A percentile compares a stretch with the other conserved stretches of the same genome.
Evolutionary conservation across 768 basidiomycete genomes (phyloP).

Genomic region (Naganishia antarctica): DNA sequence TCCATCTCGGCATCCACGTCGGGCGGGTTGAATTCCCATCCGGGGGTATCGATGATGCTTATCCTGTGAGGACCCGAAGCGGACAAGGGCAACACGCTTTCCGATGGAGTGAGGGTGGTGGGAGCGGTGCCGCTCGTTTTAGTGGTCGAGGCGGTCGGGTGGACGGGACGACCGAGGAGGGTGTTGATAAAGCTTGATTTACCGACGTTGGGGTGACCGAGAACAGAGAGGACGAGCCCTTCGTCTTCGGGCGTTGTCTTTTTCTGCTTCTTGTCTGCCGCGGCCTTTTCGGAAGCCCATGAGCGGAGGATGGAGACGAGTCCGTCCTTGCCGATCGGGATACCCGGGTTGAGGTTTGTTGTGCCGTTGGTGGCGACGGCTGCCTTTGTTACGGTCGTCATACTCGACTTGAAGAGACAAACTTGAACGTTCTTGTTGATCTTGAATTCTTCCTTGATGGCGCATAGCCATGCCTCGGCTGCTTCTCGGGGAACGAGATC

Average conservation of each 20-base stretch:
- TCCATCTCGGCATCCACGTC: slow-evolving; percentile 48
- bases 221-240: slow-evolving; percentile 66
- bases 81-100: slow-evolving; percentile 58
- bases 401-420: slow-evolving; percentile 62
- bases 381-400: not conserved
- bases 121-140: slow-evolving; percentile 56
- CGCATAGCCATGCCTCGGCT: slow-evolving; percentile 62
- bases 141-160: slow-evolving; percentile 58
- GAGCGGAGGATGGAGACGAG: slow-evolving; percentile 32
- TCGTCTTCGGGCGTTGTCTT: slow-evolving; percentile 53
- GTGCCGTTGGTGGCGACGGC: not conserved
- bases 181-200: slow-evolving; percentile 84
- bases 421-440: slow-evolving; percentile 22
- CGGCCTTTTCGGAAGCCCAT: slow-evolving; percentile 39
- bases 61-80: slow-evolving; percentile 46
- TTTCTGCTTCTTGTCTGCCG: slow-evolving; percentile 22
- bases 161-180: slow-evolving; percentile 55
- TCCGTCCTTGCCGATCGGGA: slow-evolving; percentile 28
- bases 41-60: slow-evolving; percentile 79
- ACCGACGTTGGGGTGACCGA: slow-evolving; percentile 79
- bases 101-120: slow-evolving; percentile 67
- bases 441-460: slow-evolving; percentile 56
- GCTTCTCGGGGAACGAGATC: slow-evolving; percentile 77
- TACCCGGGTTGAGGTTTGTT: slow-evolving; percentile 30
- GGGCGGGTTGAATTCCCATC: slow-evolving; percentile 58